Percentiles rank a stretch among this genome's conserved stretches.
These are phyloP conservation scores for Nigrospora osmanthi DNA, from an alignment of 2,329 filamentous ascomycete genomes.

Conservation along the genomic window DNA sequence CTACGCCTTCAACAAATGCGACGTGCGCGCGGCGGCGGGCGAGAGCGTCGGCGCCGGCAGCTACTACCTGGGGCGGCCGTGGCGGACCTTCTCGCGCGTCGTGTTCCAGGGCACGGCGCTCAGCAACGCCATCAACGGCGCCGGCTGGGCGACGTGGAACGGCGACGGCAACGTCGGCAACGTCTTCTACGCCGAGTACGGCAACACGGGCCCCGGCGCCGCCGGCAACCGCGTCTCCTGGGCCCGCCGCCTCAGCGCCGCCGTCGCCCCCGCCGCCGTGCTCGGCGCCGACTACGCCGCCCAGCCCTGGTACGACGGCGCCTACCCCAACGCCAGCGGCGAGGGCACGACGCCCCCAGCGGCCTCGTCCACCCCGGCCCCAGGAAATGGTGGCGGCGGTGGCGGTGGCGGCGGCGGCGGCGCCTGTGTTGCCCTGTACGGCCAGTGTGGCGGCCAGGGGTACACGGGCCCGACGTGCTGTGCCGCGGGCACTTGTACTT, in stretches of 20 bases:
- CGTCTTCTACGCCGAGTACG: slow-evolving; percentile 51
- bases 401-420: not conserved
- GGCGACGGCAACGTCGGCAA: slow-evolving; percentile 39
- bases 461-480: not conserved
- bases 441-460: not conserved
- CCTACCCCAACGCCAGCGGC: not conserved
- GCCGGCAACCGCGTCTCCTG: slow-evolving; percentile 43
- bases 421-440: not conserved
- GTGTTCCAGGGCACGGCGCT: slow-evolving; percentile 42
- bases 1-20: slow-evolving; percentile 39
- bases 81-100: slow-evolving; percentile 36
- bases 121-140: slow-evolving; percentile 46
- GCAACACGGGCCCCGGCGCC: slow-evolving; percentile 49
- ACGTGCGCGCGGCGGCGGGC: slow-evolving; percentile 29
- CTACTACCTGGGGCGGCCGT: slow-evolving; percentile 41
- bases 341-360: too few species aligned
- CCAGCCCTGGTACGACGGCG: slow-evolving; percentile 11
- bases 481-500: not conserved
- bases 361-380: too few species aligned
- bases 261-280: slow-evolving; percentile 24
- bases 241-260: slow-evolving; percentile 22
- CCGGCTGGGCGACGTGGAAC: slow-evolving; percentile 53
- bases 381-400: not conserved
- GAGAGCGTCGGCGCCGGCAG: slow-evolving; percentile 26
- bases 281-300: slow-evolving; percentile 13